Conservation (phyloP, 345 rosid species). For the Theobroma cacao region DNA sequence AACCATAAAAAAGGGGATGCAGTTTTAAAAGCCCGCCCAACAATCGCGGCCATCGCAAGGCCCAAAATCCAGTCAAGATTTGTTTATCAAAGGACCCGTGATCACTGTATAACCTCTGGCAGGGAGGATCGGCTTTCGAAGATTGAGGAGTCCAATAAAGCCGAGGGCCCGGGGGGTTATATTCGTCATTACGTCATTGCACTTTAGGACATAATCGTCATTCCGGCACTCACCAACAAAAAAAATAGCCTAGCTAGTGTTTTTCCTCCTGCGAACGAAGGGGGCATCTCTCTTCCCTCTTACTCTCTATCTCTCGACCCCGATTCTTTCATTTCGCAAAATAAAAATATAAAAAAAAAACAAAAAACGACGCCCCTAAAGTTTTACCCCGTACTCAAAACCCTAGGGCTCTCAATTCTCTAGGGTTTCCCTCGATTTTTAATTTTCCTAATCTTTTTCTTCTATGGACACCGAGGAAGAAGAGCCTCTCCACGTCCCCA, state of each 20-base stretch:
- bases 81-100: neutral
- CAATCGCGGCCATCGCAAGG: neutral
- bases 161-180: neutral
- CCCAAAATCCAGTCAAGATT: neutral
- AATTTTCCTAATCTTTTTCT: neutral
- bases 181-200: neutral
- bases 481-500: slow-evolving; percentile 23
- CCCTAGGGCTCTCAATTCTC: slow-evolving; percentile 30
- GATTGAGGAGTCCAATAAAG: neutral
- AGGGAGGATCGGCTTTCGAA: neutral
- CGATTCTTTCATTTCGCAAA: neutral
- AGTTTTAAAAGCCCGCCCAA: neutral
- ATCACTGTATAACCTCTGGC: neutral
- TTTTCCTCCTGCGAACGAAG: neutral
- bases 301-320: neutral
- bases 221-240: neutral
- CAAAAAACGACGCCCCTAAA: slow-evolving; percentile 1
- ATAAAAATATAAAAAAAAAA: neutral
- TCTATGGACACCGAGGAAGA: slow-evolving; percentile 58
- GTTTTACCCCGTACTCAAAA: slow-evolving; percentile 18
- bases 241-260: neutral
- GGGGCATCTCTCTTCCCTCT: neutral
- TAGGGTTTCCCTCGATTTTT: slow-evolving; percentile 24
- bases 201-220: neutral
- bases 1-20: neutral